Evolutionary conservation across 2,329 filamentous ascomycete genomes (phyloP), one percentile per base, ranked within the genome.

Genomic region (Neopestalotiopsis clavispora): DNA sequence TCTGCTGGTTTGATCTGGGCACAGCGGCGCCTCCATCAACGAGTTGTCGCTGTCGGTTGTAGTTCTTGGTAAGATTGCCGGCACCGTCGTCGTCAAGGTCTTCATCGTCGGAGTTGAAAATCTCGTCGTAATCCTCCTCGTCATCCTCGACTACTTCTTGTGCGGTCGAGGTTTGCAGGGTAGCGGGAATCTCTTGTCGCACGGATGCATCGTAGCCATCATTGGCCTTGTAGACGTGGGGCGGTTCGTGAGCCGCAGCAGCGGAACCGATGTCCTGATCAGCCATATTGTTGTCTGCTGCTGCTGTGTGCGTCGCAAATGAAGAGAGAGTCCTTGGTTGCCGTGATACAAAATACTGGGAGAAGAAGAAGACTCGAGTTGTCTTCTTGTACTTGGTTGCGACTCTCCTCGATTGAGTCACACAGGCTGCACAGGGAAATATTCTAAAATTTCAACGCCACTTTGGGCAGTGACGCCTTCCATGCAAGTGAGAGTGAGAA

Each of bases 41-140:
- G 68, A 92, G 80, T 76, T 90, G 90, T 69, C 90, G 87, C 78
- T 97, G 94, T 70, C 94, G 91, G 79, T 97, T 97, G 84, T 96
- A 96, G 7, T 91, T 90, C 81, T 97, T 96, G 49, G 94, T 94
- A 68, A 94, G 87, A 79, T 97, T 93, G 52, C 87, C 85, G 42
- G 87, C 83, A 56, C 86, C 79, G 70, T 83, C 79, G 70, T 83
- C 80, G 60, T 82, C 77, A 4, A 80, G 81, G 62, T 85, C 82
- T 42, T 84, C 81, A 58, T 84, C 80, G 17, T 84, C 78, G 30
- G 74, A 71, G 30, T 76, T 82, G 20, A 83, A 80, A 52, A 84
- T 83, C 63, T 84, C 80, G 12, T 82, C 70, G 66, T 84, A 80
- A 38, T 78, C 76, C 14, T 80, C 80, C 3, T 83, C 79, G 12